Evolutionary conservation across 805 yeast species (phyloP), one percentile per base, ranked within the genome.

Genomic region (Metschnikowia orientalis): DNA sequence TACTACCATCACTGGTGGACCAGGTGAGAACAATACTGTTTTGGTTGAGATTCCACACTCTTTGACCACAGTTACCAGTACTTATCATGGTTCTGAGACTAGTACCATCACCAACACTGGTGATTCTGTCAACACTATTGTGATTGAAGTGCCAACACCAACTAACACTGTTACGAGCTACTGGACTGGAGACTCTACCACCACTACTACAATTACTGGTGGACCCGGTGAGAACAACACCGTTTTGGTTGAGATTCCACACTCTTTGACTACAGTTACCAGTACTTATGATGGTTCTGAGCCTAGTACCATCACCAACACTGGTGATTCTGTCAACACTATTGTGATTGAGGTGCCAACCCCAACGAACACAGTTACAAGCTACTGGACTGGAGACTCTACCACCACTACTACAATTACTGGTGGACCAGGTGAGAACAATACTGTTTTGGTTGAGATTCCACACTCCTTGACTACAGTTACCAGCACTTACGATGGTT

Each of bases 171-270:
- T 27, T n/a, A 38, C 41, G 2, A 17, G 17, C 4, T 29, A 23
- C 6, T 26, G 29, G 28, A 30, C 37, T 9, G 25, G 29, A 4
- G 26, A 25, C 11, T 19, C 5, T 10, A 38, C 38, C 6, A 20
- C 24, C n/a, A 36, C 36, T 1, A 4, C 22, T 11, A 24, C 40
- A 2, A n/a, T 4, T 4, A 17, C 30, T 5, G 34, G 17, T 6
- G 40, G 41, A 17, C 35, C 17, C 12, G 20, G 26, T n/a, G 23
- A 23, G 11, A 48, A 53, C 14, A 50, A 35, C 4, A 47, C 54
- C 4, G 51, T 49, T 5, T 34, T 34, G 6, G 42, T 47, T 9
- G 34, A 30, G 15, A 17, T 34, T 13, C 38, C 38, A 3, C 22
- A 12, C 8, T 22, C 32, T 10, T 23, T 25, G 10, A 12, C 16